Evolutionary conservation across 176 grass and related monocot genomes (phyloP).

Genomic region (Areca catechu): DNA sequence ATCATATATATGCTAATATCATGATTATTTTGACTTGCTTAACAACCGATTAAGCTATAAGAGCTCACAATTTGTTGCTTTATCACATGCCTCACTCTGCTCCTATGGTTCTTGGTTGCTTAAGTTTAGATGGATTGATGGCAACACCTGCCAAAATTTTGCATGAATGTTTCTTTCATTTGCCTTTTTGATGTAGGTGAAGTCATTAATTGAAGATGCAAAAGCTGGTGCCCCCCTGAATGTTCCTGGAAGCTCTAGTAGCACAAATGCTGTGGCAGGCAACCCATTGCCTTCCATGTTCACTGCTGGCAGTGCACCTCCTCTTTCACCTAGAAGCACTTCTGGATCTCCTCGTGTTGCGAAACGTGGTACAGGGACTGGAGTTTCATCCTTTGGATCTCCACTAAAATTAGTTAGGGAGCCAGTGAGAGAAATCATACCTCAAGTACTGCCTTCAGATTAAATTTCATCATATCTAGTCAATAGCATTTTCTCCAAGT

Average conservation of each 20-base stretch:
- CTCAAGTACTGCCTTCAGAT: conserved; percentile 50
- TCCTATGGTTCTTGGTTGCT: too few relatives aligned
- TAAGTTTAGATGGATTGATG: too few relatives aligned
- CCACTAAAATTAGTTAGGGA: conserved; percentile 95
- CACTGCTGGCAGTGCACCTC: conserved; percentile 84
- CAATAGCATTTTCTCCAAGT: too few relatives aligned
- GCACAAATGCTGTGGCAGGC: conserved; percentile 40
- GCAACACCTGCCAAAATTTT: too few relatives aligned
- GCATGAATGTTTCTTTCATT: neutral
- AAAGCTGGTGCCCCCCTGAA: conserved; percentile 53
- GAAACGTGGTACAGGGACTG: conserved; percentile 54
- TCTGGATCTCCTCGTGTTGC: conserved; percentile 81
- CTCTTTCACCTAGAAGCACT: conserved; percentile 89
- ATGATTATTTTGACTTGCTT: too few relatives aligned
- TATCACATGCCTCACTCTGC: too few relatives aligned
- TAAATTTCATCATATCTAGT: too few relatives aligned
- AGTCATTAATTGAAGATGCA: conserved; percentile 87
- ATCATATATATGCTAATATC: too few relatives aligned
- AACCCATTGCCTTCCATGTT: conserved; percentile 89
- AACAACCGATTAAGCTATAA: too few relatives aligned
- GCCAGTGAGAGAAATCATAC: conserved; percentile 88
- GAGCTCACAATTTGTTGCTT: too few relatives aligned
- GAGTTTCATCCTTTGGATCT: conserved; percentile 76
- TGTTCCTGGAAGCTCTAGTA: conserved; percentile 42
- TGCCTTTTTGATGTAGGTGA: conserved; percentile 46